Evolutionary conservation across 768 basidiomycete species (phyloP).

Genomic region (Guyanaporus albipodus): DNA sequence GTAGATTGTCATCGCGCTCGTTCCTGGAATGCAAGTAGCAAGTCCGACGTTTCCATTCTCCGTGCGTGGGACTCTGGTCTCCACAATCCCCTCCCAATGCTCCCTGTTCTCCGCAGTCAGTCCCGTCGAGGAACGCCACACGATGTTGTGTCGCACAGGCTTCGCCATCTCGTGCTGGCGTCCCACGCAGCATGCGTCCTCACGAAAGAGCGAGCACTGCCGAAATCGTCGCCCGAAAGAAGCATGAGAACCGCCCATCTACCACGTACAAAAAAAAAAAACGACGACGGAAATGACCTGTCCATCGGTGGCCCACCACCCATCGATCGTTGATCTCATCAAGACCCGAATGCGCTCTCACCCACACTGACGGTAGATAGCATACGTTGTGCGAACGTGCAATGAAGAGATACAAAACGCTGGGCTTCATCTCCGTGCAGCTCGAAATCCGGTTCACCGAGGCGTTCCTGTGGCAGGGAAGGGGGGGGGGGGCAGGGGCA

Average conservation of each 20-base stretch:
- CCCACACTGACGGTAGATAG: constrained; percentile 14
- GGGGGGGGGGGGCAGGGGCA: too few relatives aligned
- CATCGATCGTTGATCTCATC: constrained; percentile 23
- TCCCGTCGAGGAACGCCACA: neutral
- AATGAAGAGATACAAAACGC: constrained; percentile 19
- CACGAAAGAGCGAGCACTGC: constrained; percentile 3
- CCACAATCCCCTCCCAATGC: too few relatives aligned
- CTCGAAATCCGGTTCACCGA: constrained; percentile 26
- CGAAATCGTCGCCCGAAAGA: constrained; percentile 8
- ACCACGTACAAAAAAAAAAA: neutral
- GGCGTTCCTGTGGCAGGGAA: constrained; percentile 27
- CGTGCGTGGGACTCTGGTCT: too few relatives aligned
- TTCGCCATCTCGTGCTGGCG: constrained; percentile 4
- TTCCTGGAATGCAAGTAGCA: constrained; percentile 6
- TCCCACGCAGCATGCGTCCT: constrained; percentile 6
- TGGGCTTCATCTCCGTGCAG: constrained; percentile 26
- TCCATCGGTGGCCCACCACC: constrained; percentile 2
- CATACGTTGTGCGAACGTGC: constrained; percentile 24
- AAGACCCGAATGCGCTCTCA: constrained; percentile 1
- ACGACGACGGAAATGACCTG: constrained; percentile 24
- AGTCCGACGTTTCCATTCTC: too few relatives aligned
- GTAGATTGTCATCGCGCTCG: constrained; percentile 1
- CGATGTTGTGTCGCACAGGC: neutral
- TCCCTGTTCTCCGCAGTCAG: neutral
- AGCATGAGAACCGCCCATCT: constrained; percentile 7